A percentile compares a stretch with the other conserved stretches of the same genome.
phyloP scores from a whole-genome alignment of 345 rosid genomes.

The Populus ilicifolia region DNA sequence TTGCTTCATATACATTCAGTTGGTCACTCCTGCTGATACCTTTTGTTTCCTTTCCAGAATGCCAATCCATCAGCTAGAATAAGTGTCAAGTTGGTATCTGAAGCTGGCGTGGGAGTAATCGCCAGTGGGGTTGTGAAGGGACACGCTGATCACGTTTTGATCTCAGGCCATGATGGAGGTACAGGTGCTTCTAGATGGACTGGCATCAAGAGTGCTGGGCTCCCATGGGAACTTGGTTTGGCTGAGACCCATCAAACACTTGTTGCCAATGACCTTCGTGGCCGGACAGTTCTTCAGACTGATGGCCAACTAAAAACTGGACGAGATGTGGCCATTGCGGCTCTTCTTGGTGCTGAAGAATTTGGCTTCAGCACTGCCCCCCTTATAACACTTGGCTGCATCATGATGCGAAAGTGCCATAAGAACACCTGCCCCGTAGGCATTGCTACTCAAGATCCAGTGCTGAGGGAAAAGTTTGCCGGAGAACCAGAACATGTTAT shows the following conservation, averaged over 20 bases:
- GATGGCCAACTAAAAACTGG: slow-evolving; percentile 99
- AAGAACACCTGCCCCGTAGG: slow-evolving; percentile 99
- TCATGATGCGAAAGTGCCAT: slow-evolving; percentile 99
- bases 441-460: slow-evolving; percentile 99
- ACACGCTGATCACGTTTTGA: slow-evolving; percentile 95
- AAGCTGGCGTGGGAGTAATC: slow-evolving; percentile 99
- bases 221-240: slow-evolving; percentile 99
- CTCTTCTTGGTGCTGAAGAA: slow-evolving; percentile 99
- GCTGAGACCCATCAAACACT: slow-evolving; percentile 99
- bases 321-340: slow-evolving; percentile 94
- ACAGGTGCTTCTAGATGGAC: slow-evolving; percentile 99
- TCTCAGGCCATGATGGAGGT: slow-evolving; percentile 99
- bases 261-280: slow-evolving; percentile 98
- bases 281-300: slow-evolving; percentile 95
- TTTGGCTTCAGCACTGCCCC: slow-evolving; percentile 99
- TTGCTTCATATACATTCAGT: neutral
- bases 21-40: slow-evolving; percentile 12
- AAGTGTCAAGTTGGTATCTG: slow-evolving; percentile 94
- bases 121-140: slow-evolving; percentile 99
- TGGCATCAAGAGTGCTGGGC: slow-evolving; percentile 97
- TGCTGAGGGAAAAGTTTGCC: slow-evolving; percentile 94
- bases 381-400: slow-evolving; percentile 95
- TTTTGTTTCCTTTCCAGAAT: slow-evolving; percentile 45
- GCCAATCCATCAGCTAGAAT: slow-evolving; percentile 89
- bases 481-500: slow-evolving; percentile 99